Percentiles rank a stretch among this genome's conserved stretches.
Conservation (phyloP, 1,284 basidiomycete species). For the Anthracocystis walkeri region DNA sequence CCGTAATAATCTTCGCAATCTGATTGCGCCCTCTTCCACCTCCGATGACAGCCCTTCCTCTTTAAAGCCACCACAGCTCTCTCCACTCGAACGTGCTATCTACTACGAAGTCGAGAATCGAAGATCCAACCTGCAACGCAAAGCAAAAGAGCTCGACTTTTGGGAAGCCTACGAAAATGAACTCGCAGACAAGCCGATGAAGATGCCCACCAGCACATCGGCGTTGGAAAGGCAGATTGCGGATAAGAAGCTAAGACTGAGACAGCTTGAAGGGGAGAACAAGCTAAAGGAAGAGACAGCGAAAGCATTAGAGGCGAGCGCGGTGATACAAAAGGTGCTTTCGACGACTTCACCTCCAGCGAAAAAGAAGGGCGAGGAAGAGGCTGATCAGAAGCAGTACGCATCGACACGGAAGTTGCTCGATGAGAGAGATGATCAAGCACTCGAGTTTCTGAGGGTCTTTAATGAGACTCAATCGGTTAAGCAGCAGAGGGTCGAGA, state of each 20-base stretch:
- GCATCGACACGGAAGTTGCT: constrained; percentile 44
- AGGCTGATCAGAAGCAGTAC: constrained; percentile 16
- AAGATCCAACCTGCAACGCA: constrained; percentile 19
- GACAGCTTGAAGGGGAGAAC: constrained; percentile 26
- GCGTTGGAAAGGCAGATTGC: constrained; percentile 34
- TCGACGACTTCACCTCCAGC: constrained; percentile 23
- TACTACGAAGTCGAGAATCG: constrained; percentile 44
- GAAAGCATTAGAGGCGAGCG: constrained; percentile 33
- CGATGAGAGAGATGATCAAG: constrained; percentile 44
- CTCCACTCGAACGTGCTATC: constrained; percentile 46
- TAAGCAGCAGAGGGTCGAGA: constrained; percentile 22
- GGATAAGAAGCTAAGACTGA: constrained; percentile 31
- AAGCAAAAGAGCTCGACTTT: constrained; percentile 40
- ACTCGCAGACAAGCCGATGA: constrained; percentile 24
- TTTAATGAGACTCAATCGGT: constrained; percentile 32
- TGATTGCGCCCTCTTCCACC: constrained; percentile 15
- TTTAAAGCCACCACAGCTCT: constrained; percentile 9
- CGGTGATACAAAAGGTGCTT: constrained; percentile 35
- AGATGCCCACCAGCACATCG: constrained; percentile 34
- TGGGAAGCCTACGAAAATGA: constrained; percentile 47
- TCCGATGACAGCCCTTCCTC: background rate
- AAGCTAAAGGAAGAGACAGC: constrained; percentile 32
- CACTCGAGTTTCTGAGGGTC: constrained; percentile 41
- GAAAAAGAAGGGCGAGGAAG: constrained; percentile 8
- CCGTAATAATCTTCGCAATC: constrained; percentile 26